These are phyloP conservation scores for Haplosporangium gracile DNA, from an alignment of 192 early-diverging fungal species.

Conservation along the genomic window DNA sequence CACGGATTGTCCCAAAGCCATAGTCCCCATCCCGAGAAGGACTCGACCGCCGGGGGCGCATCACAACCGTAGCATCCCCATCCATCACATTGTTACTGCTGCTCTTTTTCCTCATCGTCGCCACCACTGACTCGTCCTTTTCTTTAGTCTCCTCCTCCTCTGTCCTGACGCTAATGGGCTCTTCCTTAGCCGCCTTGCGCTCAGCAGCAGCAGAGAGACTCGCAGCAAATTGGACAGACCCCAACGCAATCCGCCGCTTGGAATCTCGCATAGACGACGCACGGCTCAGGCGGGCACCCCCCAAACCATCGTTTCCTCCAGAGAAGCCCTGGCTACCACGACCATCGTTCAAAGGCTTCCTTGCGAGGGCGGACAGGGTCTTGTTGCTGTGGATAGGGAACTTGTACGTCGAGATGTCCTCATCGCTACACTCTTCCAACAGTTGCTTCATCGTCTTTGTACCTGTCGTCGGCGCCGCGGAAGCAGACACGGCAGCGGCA, in stretches of 20 bases:
- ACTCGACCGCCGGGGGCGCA: slow-evolving; percentile 5
- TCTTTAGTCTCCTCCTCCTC: background rate
- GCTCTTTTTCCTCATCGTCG: background rate
- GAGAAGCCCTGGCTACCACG: background rate
- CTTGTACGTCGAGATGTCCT: slow-evolving; percentile 7
- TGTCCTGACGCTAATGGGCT: background rate
- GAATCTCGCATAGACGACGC: slow-evolving; percentile 48
- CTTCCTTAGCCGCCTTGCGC: background rate
- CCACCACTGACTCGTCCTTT: background rate
- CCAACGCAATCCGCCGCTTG: slow-evolving; percentile 29
- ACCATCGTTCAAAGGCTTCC: slow-evolving; percentile 1
- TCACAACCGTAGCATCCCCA: slow-evolving; percentile 36
- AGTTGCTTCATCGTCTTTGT: slow-evolving; percentile 39
- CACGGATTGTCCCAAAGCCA: slow-evolving; percentile 44
- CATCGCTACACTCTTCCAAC: slow-evolving; percentile 34
- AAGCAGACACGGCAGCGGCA: background rate
- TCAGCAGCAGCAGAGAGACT: background rate
- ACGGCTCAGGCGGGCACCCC: slow-evolving; percentile 30
- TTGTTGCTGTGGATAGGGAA: slow-evolving; percentile 26
- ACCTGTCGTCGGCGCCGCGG: background rate
- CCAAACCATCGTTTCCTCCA: background rate
- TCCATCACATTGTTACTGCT: background rate
- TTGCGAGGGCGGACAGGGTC: slow-evolving; percentile 33
- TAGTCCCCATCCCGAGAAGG: background rate
- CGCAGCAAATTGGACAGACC: slow-evolving; percentile 25